Base-by-base conservation (phyloP, 225 moss, liverwort and hornwort species). In the Polytrichum formosum region DNA sequence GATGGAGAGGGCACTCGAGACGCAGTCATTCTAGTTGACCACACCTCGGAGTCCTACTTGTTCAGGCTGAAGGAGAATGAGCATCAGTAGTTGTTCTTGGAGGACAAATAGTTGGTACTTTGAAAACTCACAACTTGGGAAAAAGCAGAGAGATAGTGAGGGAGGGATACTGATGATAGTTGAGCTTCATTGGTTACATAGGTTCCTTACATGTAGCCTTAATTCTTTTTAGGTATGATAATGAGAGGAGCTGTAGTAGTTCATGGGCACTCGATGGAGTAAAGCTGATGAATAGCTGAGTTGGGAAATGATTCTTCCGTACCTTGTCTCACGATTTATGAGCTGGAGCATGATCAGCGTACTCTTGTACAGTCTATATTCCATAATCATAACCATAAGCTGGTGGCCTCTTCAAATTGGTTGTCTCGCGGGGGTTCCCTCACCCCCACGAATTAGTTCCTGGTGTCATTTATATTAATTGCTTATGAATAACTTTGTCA, bases 161-260 rank as follows among this genome's bases (percentile, higher is more conserved):
- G 46, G 46, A 61, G 61, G 23, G 26, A 7, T 61, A 21, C 61
- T 61, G 7, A 3, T 22, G 26, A 61, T 46, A 46, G 46, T 46
- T 13, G 59, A 59, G 59, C 54, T 55, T 26, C 53, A 17, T 26
- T 68, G 68, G 68, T 26, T 54, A 56, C 19, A 23, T 28, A 6
- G 68, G 55, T 68, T 68, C 26, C 25, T 53, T 54, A 18, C 53
- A 46, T 46, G 10, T 46, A 46, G 13, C 46, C 55, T 25, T 68
- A 54, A 68, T 68, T 68, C 68, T 66, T 68, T 68, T 17, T 4
- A 68, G 54, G 55, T 68, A 54, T 25, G 28, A 55, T 18, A 54
- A 68, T 68, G 68, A 20, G 25, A 26, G 68, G 27, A 68, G 28
- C 55, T 21, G 54, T 6, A 6, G 20, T 18, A 16, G 23, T 68